Evolutionary conservation across 805 yeast species (phyloP).

Genomic region (Ogataea polymorpha): DNA sequence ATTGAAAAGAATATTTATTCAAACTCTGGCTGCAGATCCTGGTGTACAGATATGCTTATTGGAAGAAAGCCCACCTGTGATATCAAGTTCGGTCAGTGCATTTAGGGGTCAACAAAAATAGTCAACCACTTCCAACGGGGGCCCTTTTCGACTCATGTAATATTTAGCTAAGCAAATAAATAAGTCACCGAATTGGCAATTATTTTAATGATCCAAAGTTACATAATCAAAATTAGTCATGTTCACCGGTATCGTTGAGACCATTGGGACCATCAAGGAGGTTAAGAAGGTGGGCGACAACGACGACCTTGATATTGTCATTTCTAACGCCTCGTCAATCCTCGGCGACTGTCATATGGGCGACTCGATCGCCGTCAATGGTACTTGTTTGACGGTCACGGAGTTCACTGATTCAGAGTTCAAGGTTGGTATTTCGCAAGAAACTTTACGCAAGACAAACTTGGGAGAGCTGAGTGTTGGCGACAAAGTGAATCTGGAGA

Average conservation of each 20-base stretch:
- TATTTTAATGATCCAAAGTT: not conserved
- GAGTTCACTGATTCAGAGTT: conserved; percentile 60
- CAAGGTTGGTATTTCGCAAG: conserved; percentile 92
- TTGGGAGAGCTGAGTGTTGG: conserved; percentile 60
- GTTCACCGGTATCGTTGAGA: conserved; percentile 95
- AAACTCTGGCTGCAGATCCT: not conserved
- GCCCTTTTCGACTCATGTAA: not conserved
- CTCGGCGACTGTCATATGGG: conserved; percentile 85
- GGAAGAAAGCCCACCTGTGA: not conserved
- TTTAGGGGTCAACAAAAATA: not conserved
- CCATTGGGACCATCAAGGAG: conserved; percentile 61
- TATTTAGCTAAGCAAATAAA: not conserved
- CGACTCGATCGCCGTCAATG: conserved; percentile 88
- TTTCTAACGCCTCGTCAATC: conserved; percentile 59
- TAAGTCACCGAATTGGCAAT: not conserved
- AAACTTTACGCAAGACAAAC: conserved; percentile 79
- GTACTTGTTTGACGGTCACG: conserved; percentile 90
- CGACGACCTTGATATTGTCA: conserved; percentile 65
- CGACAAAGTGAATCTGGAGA: conserved; percentile 75
- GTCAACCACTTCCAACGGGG: too few species aligned
- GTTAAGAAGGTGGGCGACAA: conserved; percentile 45
- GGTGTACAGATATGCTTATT: not conserved
- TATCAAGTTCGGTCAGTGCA: not conserved
- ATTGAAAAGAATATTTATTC: not conserved
- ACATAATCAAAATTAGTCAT: conserved; percentile 34